Conservation (phyloP, 768 basidiomycete genomes). For the Mycena vitilis region DNA sequence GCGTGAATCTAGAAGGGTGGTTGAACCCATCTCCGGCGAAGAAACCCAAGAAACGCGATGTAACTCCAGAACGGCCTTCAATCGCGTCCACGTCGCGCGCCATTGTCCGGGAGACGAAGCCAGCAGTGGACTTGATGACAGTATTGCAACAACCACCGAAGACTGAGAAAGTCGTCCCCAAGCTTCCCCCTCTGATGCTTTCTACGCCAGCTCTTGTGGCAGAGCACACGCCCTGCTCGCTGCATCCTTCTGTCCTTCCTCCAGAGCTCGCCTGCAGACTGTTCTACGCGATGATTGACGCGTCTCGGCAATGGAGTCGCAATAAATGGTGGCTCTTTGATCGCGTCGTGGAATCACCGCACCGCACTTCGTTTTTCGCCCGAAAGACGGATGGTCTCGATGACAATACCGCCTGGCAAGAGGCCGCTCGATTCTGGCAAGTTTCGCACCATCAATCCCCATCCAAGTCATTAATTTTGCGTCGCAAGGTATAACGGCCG, state of each 20-base stretch:
- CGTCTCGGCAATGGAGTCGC: conserved; percentile 70
- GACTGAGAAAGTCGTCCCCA: conserved; percentile 46
- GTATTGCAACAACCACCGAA: conserved; percentile 66
- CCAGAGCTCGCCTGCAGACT: conserved; percentile 79
- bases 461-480: conserved; percentile 15
- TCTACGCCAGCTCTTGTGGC: conserved; percentile 72
- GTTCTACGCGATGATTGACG: conserved; percentile 78
- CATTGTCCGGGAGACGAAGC: conserved; percentile 41
- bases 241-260: conserved; percentile 77
- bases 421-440: conserved; percentile 83
- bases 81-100: conserved; percentile 24
- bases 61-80: not conserved
- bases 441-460: conserved; percentile 22
- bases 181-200: conserved; percentile 71
- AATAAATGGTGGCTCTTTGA: conserved; percentile 92
- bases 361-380: conserved; percentile 83
- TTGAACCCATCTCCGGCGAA: conserved; percentile 49
- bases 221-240: conserved; percentile 78
- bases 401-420: conserved; percentile 67
- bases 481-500: conserved; percentile 82
- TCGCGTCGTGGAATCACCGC: conserved; percentile 84
- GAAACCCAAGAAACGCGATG: conserved; percentile 13
- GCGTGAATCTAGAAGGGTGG: conserved; percentile 67
- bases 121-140: conserved; percentile 61
- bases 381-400: conserved; percentile 60